A percentile compares a stretch with the other conserved stretches of the same genome.
Evolutionary conservation across 306 rosid species (phyloP).

Genomic region (Malus domestica): DNA sequence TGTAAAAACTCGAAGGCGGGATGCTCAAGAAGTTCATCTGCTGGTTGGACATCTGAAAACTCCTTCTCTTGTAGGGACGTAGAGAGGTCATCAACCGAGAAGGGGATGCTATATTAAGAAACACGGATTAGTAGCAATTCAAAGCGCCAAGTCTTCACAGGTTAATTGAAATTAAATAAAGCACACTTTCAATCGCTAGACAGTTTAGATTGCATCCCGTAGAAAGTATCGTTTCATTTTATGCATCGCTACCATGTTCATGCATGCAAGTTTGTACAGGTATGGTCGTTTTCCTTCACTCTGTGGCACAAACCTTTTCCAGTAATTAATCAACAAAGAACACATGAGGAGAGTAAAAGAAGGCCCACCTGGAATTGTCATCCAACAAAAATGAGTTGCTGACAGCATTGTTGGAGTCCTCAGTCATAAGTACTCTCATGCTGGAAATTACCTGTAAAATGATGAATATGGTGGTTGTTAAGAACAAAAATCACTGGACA

Average conservation of each 20-base stretch:
- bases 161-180: not conserved
- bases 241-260: not conserved
- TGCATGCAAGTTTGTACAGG: not conserved
- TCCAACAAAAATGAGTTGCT: slow-evolving; percentile 97
- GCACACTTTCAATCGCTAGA: too few relatives aligned
- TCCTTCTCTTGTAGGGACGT: slow-evolving; percentile 79
- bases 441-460: slow-evolving; percentile 74
- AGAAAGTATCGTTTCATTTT: not conserved
- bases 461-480: slow-evolving; percentile 17
- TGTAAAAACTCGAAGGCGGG: slow-evolving; percentile 88
- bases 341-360: not conserved
- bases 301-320: not conserved
- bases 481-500: slow-evolving; percentile 4
- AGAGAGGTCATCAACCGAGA: slow-evolving; percentile 95
- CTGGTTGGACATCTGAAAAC: slow-evolving; percentile 73
- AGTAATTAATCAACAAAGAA: not conserved
- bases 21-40: slow-evolving; percentile 77
- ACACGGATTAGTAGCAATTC: not conserved
- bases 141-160: not conserved
- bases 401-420: slow-evolving; percentile 88
- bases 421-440: slow-evolving; percentile 97
- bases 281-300: not conserved
- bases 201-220: not conserved
- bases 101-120: slow-evolving; percentile 69
- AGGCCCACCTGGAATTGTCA: slow-evolving; percentile 83